Evolutionary conservation across 306 rosid species (phyloP), one percentile per base, ranked within the genome.

Genomic region (Dicorynia guianensis): DNA sequence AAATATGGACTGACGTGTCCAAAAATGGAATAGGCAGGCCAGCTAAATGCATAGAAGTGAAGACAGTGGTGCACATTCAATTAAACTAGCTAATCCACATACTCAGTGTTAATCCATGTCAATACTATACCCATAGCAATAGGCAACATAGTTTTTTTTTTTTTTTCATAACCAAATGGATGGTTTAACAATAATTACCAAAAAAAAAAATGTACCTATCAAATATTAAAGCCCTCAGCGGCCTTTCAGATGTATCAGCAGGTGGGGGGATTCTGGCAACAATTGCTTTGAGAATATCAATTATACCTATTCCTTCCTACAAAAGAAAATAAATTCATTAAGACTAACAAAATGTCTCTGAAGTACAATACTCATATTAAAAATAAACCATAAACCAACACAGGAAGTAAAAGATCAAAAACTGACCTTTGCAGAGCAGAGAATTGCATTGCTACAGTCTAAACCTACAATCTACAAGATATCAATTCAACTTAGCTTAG

Each of bases 361-460:
- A 0, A 46, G 46, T 35, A 64, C 57, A 44, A 44, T 42, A 35
- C 69, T 10, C n/a, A 39, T 48, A 40, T 34, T 72, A 70, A 69
- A 67, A 20, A 30, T 43, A 76, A 40, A 61, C 65, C 38, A 60
- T 34, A 49, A 13, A 53, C 62, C 75, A 55, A 36, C 15, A 30
- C 43, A 68, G 19, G 71, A 63, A 48, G 40, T 18, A 63, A 72
- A 75, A 11, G 69, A 56, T 52, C 19, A 74, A 69, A 42, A 74
- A 79, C 93, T 53, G 15, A 92, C 97, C 96, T 93, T 93, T 4
- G 97, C 98, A 63, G 98, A 93, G 82, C 98, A 93, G 43, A 82
- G 85, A 63, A 93, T 91, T 8, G 97, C 98, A 14, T 84, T 87
- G 85, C 90, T 89, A 68, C 98, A 93, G 61, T 93, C 97, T 78